These are phyloP conservation scores for Podaxis rugospora DNA, from an alignment of 768 basidiomycete genomes.

Conservation along the genomic window DNA sequence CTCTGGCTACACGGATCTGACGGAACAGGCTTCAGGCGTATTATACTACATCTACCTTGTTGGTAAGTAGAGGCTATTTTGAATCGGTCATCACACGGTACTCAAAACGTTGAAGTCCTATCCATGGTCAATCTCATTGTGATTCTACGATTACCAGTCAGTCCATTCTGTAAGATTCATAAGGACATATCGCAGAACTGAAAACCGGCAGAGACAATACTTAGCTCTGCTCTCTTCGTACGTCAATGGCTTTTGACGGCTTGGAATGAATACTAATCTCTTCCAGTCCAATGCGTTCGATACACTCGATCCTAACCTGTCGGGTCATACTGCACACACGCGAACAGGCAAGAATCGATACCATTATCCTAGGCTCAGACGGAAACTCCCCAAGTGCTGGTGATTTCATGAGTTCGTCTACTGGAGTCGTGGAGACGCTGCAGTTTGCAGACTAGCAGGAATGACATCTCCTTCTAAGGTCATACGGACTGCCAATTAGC, in stretches of 20 bases:
- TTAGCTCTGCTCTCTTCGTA: not conserved
- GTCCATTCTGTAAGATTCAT: not conserved
- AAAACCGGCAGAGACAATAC: not conserved
- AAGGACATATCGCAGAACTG: not conserved
- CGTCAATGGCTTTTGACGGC: not conserved
- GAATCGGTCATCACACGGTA: not conserved
- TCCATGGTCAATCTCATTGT: not conserved
- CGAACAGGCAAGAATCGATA: not conserved
- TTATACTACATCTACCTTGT: conserved; percentile 9
- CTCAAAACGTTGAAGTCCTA: not conserved
- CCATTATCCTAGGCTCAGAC: not conserved
- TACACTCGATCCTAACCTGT: conserved; percentile 4
- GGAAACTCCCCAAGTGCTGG: too few relatives aligned
- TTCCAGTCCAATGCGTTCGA: conserved; percentile 1
- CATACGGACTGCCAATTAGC: too few relatives aligned
- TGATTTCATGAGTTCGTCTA: too few relatives aligned
- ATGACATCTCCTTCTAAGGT: too few relatives aligned
- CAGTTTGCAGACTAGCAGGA: too few relatives aligned
- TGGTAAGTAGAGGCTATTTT: not conserved
- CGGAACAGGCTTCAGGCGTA: not conserved
- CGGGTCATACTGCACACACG: conserved; percentile 6
- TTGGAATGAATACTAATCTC: not conserved
- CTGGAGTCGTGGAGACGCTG: too few relatives aligned
- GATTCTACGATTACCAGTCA: not conserved
- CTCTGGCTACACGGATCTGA: not conserved